Evolutionary conservation across 805 yeast species (phyloP).

Genomic region (Wickerhamiella kurtzmanii): DNA sequence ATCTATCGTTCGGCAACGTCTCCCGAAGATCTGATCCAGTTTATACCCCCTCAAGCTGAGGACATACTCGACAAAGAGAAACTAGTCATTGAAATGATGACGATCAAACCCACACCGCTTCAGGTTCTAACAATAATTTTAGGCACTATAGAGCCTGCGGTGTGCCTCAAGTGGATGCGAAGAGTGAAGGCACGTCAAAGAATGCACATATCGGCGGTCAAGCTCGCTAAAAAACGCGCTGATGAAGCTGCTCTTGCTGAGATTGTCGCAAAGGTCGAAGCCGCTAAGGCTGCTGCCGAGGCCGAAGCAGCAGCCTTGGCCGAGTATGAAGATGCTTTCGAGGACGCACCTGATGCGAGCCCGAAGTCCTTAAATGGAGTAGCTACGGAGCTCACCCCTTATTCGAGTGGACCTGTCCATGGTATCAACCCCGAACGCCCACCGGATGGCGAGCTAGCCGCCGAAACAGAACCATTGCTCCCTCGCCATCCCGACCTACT

Average conservation of each 20-base stretch:
- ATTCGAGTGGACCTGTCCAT: no score
- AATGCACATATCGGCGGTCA: background rate
- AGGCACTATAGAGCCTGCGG: background rate
- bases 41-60: conserved; percentile 1
- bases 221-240: background rate
- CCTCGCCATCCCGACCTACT: background rate
- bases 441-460: background rate
- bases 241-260: background rate
- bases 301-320: background rate
- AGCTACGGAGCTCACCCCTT: no score
- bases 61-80: background rate
- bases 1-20: background rate
- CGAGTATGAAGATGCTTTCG: background rate
- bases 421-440: background rate
- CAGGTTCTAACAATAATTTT: conserved; percentile 1
- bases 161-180: conserved; percentile 2
- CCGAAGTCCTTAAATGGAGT: no score
- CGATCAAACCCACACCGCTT: conserved; percentile 1
- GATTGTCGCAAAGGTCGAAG: background rate
- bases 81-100: background rate
- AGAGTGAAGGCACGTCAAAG: background rate
- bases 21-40: conserved; percentile 1
- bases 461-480: background rate
- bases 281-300: background rate
- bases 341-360: no score